phyloP scores from a whole-genome alignment of 192 early-diverging fungal genomes.

The Allomyces macrogynus region DNA sequence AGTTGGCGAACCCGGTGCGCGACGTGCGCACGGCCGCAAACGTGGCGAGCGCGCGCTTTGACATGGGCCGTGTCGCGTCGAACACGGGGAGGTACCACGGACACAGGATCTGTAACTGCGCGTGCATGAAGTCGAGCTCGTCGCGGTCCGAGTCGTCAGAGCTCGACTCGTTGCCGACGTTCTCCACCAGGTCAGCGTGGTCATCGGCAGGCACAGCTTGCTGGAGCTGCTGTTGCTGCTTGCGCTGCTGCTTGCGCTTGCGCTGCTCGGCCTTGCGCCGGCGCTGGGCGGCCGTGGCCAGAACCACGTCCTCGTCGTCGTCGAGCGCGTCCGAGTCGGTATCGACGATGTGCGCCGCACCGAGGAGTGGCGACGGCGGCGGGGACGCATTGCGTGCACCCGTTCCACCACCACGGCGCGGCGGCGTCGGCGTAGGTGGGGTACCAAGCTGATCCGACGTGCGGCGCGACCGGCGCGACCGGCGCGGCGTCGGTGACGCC shows the following conservation, averaged over 20 bases:
- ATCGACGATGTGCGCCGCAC: background rate
- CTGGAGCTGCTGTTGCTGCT: background rate
- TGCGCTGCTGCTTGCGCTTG: background rate
- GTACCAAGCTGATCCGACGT: background rate
- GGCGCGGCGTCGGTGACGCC: background rate
- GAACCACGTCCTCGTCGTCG: background rate
- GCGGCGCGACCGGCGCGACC: background rate
- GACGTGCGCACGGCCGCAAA: background rate
- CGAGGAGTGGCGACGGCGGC: background rate
- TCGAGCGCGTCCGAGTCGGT: background rate
- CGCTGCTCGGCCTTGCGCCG: background rate
- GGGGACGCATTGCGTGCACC: background rate
- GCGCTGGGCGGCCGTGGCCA: background rate
- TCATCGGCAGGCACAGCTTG: background rate
- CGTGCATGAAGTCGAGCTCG: background rate
- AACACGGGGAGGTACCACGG: background rate
- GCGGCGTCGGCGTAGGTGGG: background rate
- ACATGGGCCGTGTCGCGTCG: background rate
- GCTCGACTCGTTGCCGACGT: background rate
- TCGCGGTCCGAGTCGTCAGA: background rate
- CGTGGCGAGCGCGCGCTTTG: background rate
- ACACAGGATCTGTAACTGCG: background rate
- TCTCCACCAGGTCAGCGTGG: background rate
- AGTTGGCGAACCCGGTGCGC: background rate
- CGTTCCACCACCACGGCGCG: background rate